phyloP scores from a whole-genome alignment of 169 alveolate species.

The Plasmodium fragile region DNA sequence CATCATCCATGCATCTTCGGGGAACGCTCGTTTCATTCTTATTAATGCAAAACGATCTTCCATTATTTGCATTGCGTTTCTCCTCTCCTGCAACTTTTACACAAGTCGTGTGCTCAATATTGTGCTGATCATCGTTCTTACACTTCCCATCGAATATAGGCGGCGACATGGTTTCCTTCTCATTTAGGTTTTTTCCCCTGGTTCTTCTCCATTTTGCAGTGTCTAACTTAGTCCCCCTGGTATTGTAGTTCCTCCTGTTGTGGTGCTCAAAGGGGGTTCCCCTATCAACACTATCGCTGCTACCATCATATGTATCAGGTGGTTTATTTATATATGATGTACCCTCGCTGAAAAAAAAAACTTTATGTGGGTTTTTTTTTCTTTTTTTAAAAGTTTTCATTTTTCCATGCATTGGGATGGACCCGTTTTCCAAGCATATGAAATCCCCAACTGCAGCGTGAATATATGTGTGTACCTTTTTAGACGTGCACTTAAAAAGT shows the following conservation, averaged over 20 bases:
- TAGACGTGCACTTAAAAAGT: neutral
- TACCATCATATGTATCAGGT: neutral
- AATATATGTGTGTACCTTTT: neutral
- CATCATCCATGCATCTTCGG: neutral
- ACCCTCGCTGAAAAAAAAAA: neutral
- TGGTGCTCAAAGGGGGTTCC: neutral
- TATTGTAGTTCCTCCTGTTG: neutral
- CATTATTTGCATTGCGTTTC: neutral
- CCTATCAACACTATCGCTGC: neutral
- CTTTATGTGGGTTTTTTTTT: neutral
- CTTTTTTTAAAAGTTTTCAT: conserved; percentile 1
- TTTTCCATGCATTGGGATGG: conserved; percentile 9
- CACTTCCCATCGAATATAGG: neutral
- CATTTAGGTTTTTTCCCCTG: neutral
- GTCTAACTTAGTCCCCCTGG: neutral
- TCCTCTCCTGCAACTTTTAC: neutral
- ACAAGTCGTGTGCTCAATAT: neutral
- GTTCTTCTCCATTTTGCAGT: neutral
- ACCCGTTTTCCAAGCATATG: neutral
- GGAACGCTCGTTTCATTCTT: neutral
- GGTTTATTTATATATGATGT: neutral
- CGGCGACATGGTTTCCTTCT: neutral
- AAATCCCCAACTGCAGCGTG: neutral
- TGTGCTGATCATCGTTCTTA: neutral
- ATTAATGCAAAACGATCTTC: neutral